Percentiles rank a stretch among this genome's conserved stretches.
Evolutionary conservation across 2,329 filamentous ascomycete genomes (phyloP).

Genomic region (Fonsecaea nubica): DNA sequence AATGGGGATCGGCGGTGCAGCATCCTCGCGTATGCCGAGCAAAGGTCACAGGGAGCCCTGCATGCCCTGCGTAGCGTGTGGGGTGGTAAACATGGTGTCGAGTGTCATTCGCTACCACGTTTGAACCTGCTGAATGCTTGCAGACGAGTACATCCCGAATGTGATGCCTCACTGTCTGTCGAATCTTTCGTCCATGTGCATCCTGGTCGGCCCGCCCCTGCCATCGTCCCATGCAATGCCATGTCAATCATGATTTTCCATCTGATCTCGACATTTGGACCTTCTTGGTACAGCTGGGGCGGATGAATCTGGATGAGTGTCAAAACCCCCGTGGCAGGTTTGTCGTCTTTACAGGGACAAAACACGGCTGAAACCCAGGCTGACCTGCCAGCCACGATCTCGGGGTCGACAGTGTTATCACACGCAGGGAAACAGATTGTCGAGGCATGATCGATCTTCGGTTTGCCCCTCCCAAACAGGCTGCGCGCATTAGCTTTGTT

Average conservation of each 20-base stretch:
- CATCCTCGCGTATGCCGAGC: constrained; percentile 8
- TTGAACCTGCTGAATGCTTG: not conserved
- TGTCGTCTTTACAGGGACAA: not conserved
- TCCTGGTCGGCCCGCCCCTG: constrained; percentile 2
- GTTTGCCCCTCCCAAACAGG: constrained; percentile 1
- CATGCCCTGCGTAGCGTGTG: not conserved
- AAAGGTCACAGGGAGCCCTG: not conserved
- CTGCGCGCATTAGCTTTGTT: constrained; percentile 7
- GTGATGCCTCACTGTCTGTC: not conserved
- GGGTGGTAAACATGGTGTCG: not conserved
- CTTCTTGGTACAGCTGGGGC: no score
- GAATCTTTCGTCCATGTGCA: not conserved
- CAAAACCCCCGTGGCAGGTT: not conserved
- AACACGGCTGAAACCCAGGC: not conserved
- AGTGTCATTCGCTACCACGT: not conserved
- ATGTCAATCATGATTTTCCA: not conserved
- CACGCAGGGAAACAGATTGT: not conserved
- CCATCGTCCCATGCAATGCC: not conserved
- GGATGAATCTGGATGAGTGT: not conserved
- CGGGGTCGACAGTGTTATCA: not conserved
- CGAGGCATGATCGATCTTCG: constrained; percentile 7
- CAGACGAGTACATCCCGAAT: not conserved
- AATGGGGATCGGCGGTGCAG: constrained; percentile 5
- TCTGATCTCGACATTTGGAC: not conserved
- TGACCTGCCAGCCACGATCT: not conserved